These are phyloP conservation scores for Colletotrichum scovillei DNA, from an alignment of 2,329 filamentous ascomycete species.

Conservation along the genomic window DNA sequence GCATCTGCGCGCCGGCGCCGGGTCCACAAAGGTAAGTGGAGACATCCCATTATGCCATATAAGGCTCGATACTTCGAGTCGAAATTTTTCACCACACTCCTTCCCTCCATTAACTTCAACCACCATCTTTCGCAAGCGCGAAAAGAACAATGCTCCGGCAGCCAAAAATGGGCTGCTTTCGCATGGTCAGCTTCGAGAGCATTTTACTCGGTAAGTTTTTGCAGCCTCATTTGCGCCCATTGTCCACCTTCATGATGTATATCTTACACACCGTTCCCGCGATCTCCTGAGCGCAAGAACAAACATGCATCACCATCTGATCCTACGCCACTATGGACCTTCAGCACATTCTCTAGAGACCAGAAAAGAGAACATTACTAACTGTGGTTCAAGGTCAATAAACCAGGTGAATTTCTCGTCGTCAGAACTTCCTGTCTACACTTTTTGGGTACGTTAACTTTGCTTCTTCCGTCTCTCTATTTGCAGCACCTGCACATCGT, in stretches of 20 bases:
- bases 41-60: constrained; percentile 20
- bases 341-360: background rate
- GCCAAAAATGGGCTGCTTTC: background rate
- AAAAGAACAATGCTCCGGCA: background rate
- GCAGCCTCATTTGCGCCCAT: constrained; percentile 20
- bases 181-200: background rate
- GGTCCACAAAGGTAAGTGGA: background rate
- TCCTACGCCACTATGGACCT: constrained; percentile 38
- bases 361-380: background rate
- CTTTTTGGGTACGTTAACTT: background rate
- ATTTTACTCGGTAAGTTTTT: constrained; percentile 39
- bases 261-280: constrained; percentile 68
- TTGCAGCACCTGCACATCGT: constrained; percentile 27
- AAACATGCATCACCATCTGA: constrained; percentile 86
- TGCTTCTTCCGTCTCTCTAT: background rate
- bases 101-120: background rate
- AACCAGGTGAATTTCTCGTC: background rate
- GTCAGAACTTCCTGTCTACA: background rate
- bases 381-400: background rate
- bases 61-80: constrained; percentile 32
- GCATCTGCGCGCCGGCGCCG: background rate
- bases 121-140: background rate
- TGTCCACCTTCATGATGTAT: constrained; percentile 58
- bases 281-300: constrained; percentile 71
- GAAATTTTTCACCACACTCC: constrained; percentile 33